Evolutionary conservation across 1,284 basidiomycete genomes (phyloP).

Genomic region (Ustilago sp.): DNA sequence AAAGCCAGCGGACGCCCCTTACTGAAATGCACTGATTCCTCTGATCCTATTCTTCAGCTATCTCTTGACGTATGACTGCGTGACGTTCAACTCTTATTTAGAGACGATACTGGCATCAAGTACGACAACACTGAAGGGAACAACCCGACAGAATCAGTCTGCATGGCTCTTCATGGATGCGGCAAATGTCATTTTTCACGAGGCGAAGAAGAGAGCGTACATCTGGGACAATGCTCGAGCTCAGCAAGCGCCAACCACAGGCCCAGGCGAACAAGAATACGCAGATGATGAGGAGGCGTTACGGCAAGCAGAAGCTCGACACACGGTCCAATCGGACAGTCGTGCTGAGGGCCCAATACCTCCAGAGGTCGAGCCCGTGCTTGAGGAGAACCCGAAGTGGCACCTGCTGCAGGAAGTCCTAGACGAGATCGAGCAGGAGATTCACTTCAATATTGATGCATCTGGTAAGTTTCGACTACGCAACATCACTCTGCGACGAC

Average conservation of each 20-base stretch:
- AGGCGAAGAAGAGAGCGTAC: slow-evolving; percentile 85
- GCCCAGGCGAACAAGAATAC: slow-evolving; percentile 15
- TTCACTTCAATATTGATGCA: slow-evolving; percentile 72
- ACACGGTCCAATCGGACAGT: background rate
- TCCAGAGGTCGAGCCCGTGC: slow-evolving; percentile 81
- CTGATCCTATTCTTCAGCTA: slow-evolving; percentile 74
- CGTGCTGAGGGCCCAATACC: slow-evolving; percentile 70
- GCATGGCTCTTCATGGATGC: slow-evolving; percentile 90
- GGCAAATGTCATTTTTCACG: slow-evolving; percentile 85
- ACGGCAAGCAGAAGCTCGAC: slow-evolving; percentile 44
- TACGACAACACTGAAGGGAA: slow-evolving; percentile 69
- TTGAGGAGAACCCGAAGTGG: slow-evolving; percentile 98
- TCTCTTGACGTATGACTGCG: slow-evolving; percentile 88
- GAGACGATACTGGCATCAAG: slow-evolving; percentile 88
- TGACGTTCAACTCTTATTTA: slow-evolving; percentile 90
- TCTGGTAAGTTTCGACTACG: slow-evolving; percentile 20
- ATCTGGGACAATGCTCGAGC: slow-evolving; percentile 71
- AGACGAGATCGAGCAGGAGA: slow-evolving; percentile 91
- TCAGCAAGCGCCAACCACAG: background rate
- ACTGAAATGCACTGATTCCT: background rate
- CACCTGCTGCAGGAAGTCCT: slow-evolving; percentile 83
- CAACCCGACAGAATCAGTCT: slow-evolving; percentile 75
- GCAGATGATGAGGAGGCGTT: slow-evolving; percentile 68
- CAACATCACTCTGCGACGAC: background rate
- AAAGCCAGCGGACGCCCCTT: background rate